phyloP scores from a whole-genome alignment of 768 basidiomycete species.

The Russula sp. region DNA sequence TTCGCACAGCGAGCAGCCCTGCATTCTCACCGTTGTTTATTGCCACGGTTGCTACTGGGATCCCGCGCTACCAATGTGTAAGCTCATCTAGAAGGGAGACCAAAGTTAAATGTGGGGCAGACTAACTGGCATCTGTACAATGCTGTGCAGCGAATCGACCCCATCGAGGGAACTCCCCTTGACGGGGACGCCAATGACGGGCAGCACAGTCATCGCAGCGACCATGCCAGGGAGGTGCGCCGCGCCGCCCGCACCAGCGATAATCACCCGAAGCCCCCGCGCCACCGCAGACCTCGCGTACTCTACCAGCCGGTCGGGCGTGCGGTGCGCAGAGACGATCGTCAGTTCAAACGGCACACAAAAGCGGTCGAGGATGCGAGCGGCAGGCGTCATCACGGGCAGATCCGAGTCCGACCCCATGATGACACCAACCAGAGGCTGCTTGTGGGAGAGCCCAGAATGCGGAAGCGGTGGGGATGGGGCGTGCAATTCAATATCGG shows the following conservation, averaged over 20 bases:
- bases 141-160: conserved; percentile 93
- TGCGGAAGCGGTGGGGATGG: conserved; percentile 39
- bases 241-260: conserved; percentile 97
- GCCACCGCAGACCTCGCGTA: conserved; percentile 71
- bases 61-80: conserved; percentile 59
- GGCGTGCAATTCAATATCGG: conserved; percentile 48
- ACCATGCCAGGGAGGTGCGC: conserved; percentile 99
- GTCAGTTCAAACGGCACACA: conserved; percentile 84
- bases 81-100: neutral
- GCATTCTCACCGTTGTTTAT: conserved; percentile 96
- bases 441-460: conserved; percentile 49
- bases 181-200: conserved; percentile 95
- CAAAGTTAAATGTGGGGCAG: neutral
- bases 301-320: conserved; percentile 75
- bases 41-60: conserved; percentile 95
- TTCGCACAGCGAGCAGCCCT: conserved; percentile 83
- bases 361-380: conserved; percentile 78
- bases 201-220: conserved; percentile 85
- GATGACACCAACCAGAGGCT: conserved; percentile 85
- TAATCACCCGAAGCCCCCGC: conserved; percentile 64
- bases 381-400: conserved; percentile 86
- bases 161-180: conserved; percentile 92
- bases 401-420: conserved; percentile 99
- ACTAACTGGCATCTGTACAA: conserved; percentile 98
- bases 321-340: conserved; percentile 95